Percentiles rank a stretch among this genome's conserved stretches.
Conservation (phyloP, 2,329 filamentous ascomycete genomes). For the Hypoxylon sp. region DNA sequence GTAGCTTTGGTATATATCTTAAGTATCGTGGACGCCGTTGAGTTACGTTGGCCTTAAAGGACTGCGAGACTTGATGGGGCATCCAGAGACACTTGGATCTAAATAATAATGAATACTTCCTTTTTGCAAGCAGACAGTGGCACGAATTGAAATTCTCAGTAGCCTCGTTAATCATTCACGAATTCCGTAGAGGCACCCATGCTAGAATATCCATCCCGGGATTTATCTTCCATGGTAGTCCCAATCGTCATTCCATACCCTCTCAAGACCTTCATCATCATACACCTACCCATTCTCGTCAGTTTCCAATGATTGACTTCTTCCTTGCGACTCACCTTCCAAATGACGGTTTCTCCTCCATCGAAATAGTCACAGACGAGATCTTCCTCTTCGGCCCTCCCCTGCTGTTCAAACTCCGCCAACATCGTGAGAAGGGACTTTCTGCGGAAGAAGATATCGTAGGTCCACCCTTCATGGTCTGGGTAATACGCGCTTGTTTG, state of each 20-base stretch:
- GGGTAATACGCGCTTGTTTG: neutral
- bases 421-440: slow-evolving; percentile 35
- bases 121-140: neutral
- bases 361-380: slow-evolving; percentile 42
- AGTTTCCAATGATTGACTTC: neutral
- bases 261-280: slow-evolving; percentile 10
- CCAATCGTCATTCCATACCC: slow-evolving; percentile 10
- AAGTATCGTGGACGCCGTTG: neutral
- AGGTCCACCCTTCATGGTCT: slow-evolving; percentile 19
- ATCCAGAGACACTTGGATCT: neutral
- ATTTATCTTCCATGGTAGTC: slow-evolving; percentile 12
- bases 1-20: no score
- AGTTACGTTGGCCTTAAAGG: neutral
- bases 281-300: slow-evolving; percentile 13
- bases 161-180: neutral
- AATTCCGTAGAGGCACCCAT: neutral
- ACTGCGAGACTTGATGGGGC: neutral
- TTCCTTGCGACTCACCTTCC: slow-evolving; percentile 23
- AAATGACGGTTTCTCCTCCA: slow-evolving; percentile 41
- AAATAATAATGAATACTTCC: no score
- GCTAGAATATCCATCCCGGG: neutral
- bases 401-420: slow-evolving; percentile 31
- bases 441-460: slow-evolving; percentile 38
- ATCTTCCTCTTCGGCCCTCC: slow-evolving; percentile 20
- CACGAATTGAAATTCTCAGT: neutral